A percentile compares a stretch with the other conserved stretches of the same genome.
Evolutionary conservation across 2,329 filamentous ascomycete species (phyloP).

Genomic region (Sporothrix dimorphospora): DNA sequence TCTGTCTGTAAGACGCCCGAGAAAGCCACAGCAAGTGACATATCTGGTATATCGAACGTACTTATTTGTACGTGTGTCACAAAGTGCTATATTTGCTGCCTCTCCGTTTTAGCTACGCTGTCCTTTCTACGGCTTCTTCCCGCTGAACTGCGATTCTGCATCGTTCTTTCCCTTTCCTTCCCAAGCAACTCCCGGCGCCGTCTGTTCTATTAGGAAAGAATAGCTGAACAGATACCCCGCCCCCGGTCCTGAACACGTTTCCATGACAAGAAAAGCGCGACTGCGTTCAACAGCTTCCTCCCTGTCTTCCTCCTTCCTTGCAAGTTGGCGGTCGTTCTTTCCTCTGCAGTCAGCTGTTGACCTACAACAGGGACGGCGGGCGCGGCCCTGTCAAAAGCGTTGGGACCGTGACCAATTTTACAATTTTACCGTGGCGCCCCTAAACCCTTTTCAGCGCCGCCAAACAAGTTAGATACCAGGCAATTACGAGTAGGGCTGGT

Average conservation of each 20-base stretch:
- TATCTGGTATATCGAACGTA: background rate
- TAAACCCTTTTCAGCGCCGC: slow-evolving; percentile 23
- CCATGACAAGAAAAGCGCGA: background rate
- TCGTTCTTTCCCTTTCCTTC: slow-evolving; percentile 7
- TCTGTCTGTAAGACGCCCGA: background rate
- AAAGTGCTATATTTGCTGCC: background rate
- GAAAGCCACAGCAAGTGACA: background rate
- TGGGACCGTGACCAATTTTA: slow-evolving; percentile 26
- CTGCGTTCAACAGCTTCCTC: background rate
- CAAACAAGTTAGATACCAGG: background rate
- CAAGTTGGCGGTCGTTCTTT: background rate
- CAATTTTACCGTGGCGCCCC: slow-evolving; percentile 12
- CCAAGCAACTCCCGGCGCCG: background rate
- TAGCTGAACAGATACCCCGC: background rate
- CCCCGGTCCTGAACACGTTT: background rate
- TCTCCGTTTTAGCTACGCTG: background rate
- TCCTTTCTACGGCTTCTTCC: background rate
- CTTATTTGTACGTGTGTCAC: background rate
- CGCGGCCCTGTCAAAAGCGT: slow-evolving; percentile 24
- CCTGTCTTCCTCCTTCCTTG: background rate
- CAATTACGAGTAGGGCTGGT: slow-evolving; percentile 18
- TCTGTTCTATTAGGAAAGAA: background rate
- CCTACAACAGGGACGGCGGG: slow-evolving; percentile 7
- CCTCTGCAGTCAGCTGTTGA: slow-evolving; percentile 7
- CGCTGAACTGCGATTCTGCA: background rate